phyloP scores from a whole-genome alignment of 2,329 filamentous ascomycete species.

The Didymosphaeria variabile region DNA sequence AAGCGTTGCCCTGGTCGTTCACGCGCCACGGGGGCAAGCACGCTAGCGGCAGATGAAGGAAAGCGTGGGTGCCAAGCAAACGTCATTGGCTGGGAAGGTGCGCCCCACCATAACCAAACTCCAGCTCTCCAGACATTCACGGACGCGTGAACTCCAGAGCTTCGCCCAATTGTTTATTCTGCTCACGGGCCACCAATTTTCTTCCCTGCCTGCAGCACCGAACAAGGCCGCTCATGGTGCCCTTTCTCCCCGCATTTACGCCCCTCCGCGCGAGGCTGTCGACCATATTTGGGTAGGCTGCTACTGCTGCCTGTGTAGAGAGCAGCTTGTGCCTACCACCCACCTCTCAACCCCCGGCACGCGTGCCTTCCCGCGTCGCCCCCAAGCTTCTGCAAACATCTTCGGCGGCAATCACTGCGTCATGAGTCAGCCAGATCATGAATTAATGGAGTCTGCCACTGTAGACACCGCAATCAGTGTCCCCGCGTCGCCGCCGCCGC shows the following conservation, averaged over 20 bases:
- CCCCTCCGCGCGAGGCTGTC: slow-evolving; percentile 32
- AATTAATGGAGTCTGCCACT: slow-evolving; percentile 45
- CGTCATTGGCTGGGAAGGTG: slow-evolving; percentile 8
- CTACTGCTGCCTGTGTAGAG: slow-evolving; percentile 29
- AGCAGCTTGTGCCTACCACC: slow-evolving; percentile 33
- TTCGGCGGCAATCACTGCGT: slow-evolving; percentile 28
- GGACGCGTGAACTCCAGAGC: slow-evolving; percentile 17
- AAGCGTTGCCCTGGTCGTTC: slow-evolving; percentile 1
- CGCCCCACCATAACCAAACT: slow-evolving; percentile 9
- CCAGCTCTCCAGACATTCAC: slow-evolving; percentile 13
- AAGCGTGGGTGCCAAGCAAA: slow-evolving; percentile 6
- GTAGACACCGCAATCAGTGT: slow-evolving; percentile 43
- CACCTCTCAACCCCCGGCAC: slow-evolving; percentile 27
- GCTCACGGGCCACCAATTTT: slow-evolving; percentile 10
- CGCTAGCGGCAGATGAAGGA: background rate
- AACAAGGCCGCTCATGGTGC: slow-evolving; percentile 38
- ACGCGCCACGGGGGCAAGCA: background rate
- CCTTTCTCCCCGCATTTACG: slow-evolving; percentile 23
- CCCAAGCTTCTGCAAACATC: slow-evolving; percentile 29
- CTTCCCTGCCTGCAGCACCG: slow-evolving; percentile 15
- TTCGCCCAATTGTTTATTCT: slow-evolving; percentile 5
- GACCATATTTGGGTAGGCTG: slow-evolving; percentile 34
- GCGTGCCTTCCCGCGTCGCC: slow-evolving; percentile 26
- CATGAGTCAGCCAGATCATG: slow-evolving; percentile 47
- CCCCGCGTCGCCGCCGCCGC: slow-evolving; percentile 48